Base-by-base conservation (phyloP, 1,284 basidiomycete genomes). In the Papiliotrema terrestris region DNA sequence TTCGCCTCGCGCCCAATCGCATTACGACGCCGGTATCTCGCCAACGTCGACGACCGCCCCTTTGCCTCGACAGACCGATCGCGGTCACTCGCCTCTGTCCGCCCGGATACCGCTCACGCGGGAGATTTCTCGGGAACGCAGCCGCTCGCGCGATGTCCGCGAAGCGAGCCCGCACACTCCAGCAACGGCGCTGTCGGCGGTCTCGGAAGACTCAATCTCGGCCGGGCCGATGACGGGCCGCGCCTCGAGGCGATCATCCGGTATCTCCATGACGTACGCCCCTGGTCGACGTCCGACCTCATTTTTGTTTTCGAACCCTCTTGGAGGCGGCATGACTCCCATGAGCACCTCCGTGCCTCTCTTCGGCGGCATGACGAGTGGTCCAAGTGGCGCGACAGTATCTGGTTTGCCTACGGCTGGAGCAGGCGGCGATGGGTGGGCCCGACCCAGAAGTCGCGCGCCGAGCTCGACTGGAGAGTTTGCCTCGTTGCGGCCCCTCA, bases 321-420 rank as follows among this genome's bases (percentile, higher is more conserved):
- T 68, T 29, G 71, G 70, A 22, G 61, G 57, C 6, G 73, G 69
- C 23, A 72, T 74, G 72, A 71, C 69, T 0, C 68, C 69, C n/a
- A 52, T 74, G 45, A 55, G 60, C 36, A 39, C 3, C 35, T 0
- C 56, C 55, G 19, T 19, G n/a, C 35, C 53, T 4, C 3, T 23
- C 19, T 4, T 35, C 5, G 23, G 14, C 35, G 8, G 9, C 52
- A 53, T 49, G 14, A 42, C 49, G 17, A 26, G 49, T 2, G 32
- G 14, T 1, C 45, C 47, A 3, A 35, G 50, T 4, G 38, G 25
- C n/a, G 41, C 49, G 29, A 42, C 42, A 15, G 49, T 35, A 11
- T n/a, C 39, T 5, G n/a, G 26, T 3, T 39, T 42, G 37, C 32
- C 20, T n/a, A 20, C 45, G 36, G 45, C 49, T 36, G 51, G 22